A percentile compares a stretch with the other conserved stretches of the same genome.
These are phyloP conservation scores for Sporodiniella umbellata DNA, from an alignment of 371 early-diverging fungal species.

Conservation along the genomic window DNA sequence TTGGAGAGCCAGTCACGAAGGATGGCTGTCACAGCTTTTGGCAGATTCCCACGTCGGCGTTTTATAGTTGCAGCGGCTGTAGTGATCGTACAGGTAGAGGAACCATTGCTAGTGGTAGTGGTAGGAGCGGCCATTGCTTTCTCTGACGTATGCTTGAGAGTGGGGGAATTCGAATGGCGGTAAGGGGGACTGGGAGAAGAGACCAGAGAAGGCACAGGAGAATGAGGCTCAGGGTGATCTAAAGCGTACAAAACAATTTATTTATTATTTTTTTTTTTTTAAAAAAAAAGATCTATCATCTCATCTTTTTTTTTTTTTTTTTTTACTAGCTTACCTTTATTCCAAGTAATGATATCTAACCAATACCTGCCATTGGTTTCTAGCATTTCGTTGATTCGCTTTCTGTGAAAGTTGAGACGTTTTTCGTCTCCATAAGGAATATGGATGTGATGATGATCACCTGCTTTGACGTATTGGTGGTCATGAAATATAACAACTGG, in stretches of 20 bases:
- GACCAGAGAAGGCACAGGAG: constrained; percentile 31
- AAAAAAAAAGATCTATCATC: no score
- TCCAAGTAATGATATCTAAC: constrained; percentile 28
- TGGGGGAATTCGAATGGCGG: neutral
- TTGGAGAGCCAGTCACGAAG: constrained; percentile 73
- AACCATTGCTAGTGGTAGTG: no score
- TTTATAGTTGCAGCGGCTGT: constrained; percentile 27
- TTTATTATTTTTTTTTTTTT: no score
- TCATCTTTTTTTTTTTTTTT: no score
- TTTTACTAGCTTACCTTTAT: constrained; percentile 19
- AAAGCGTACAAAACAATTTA: neutral
- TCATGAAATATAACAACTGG: constrained; percentile 41
- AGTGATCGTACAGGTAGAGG: no score
- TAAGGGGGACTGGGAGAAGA: constrained; percentile 29
- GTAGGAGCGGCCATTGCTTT: no score
- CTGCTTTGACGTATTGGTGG: constrained; percentile 30
- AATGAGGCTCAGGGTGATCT: constrained; percentile 28
- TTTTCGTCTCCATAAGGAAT: constrained; percentile 26
- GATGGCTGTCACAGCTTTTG: constrained; percentile 59
- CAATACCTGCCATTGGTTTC: constrained; percentile 32
- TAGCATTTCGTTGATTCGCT: constrained; percentile 31
- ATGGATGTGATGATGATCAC: constrained; percentile 32
- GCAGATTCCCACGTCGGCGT: constrained; percentile 59
- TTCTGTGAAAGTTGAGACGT: constrained; percentile 23
- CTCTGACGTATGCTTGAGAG: neutral